Conservation (phyloP, 1,284 basidiomycete species). For the Fomitopsis pinicola region DNA sequence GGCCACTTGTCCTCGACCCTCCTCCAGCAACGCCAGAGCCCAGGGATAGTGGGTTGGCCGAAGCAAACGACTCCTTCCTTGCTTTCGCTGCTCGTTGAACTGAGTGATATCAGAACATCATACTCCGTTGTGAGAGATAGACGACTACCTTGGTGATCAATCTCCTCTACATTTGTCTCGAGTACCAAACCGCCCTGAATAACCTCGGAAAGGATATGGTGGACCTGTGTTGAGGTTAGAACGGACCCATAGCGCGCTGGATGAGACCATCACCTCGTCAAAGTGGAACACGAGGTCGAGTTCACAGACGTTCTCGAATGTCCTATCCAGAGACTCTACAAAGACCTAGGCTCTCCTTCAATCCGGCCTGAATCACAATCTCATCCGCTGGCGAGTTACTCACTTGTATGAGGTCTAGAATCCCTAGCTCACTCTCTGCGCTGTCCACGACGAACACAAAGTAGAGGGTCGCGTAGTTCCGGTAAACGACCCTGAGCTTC, state of each 20-base stretch:
- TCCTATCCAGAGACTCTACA: constrained; percentile 92
- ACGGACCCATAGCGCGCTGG: not conserved
- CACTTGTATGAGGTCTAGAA: constrained; percentile 96
- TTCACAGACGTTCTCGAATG: constrained; percentile 99
- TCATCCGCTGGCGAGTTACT: constrained; percentile 18
- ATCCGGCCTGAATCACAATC: not conserved
- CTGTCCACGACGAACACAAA: constrained; percentile 97
- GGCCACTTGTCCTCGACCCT: constrained; percentile 51
- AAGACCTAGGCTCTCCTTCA: constrained; percentile 63
- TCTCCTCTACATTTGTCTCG: constrained; percentile 97
- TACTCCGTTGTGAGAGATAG: constrained; percentile 1
- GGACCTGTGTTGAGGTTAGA: constrained; percentile 53
- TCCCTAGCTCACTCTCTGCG: constrained; percentile 93
- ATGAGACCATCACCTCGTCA: constrained; percentile 67
- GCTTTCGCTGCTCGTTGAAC: constrained; percentile 65
- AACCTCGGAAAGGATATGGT: constrained; percentile 92
- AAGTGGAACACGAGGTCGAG: constrained; percentile 98
- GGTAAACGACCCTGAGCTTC: constrained; percentile 73
- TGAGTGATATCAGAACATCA: constrained; percentile 24
- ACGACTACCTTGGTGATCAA: constrained; percentile 67
- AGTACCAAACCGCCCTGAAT: constrained; percentile 96
- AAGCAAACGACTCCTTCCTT: constrained; percentile 69
- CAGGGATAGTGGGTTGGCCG: constrained; percentile 73
- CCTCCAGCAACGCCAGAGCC: constrained; percentile 48
- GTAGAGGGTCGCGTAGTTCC: constrained; percentile 92